These are phyloP conservation scores for Phaeolepiota aurea DNA, from an alignment of 768 basidiomycete species.

Conservation along the genomic window DNA sequence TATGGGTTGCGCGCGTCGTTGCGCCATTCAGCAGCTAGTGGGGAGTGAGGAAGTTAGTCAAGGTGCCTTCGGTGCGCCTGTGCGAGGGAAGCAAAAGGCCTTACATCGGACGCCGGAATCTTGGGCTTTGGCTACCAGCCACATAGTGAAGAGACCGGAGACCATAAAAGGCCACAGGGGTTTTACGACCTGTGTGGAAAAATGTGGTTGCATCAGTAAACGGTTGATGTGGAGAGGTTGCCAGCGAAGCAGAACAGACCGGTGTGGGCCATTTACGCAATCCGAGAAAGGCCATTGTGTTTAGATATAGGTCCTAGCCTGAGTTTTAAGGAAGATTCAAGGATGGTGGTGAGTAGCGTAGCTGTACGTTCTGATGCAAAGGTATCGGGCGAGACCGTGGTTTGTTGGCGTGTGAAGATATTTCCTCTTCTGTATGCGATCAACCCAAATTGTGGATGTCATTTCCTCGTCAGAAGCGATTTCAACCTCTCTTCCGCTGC, in stretches of 20 bases:
- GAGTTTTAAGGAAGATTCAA: background rate
- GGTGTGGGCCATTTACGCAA: slow-evolving; percentile 78
- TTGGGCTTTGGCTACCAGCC: slow-evolving; percentile 60
- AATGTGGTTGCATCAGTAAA: background rate
- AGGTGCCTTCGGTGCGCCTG: no score
- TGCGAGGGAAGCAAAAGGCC: slow-evolving; percentile 19
- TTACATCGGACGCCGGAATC: slow-evolving; percentile 63
- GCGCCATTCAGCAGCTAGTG: slow-evolving; percentile 63
- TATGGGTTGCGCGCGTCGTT: slow-evolving; percentile 81
- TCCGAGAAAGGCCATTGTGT: slow-evolving; percentile 67
- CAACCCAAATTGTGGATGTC: no score
- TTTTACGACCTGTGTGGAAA: slow-evolving; percentile 43
- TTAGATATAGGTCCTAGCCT: slow-evolving; percentile 1
- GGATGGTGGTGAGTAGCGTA: slow-evolving; percentile 1
- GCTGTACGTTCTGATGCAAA: slow-evolving; percentile 11
- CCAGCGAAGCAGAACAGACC: slow-evolving; percentile 32
- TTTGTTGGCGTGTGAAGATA: slow-evolving; percentile 21
- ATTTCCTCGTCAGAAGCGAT: no score
- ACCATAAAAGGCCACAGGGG: slow-evolving; percentile 79
- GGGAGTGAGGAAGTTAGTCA: background rate
- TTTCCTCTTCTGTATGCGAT: slow-evolving; percentile 4
- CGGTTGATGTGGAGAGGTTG: background rate
- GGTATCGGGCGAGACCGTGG: slow-evolving; percentile 31
- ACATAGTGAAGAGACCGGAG: slow-evolving; percentile 57
- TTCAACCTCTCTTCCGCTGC: no score